A percentile compares a stretch with the other conserved stretches of the same genome.
Conservation (phyloP, 805 yeast species). For the Kluyveromyces nonfermentans region DNA sequence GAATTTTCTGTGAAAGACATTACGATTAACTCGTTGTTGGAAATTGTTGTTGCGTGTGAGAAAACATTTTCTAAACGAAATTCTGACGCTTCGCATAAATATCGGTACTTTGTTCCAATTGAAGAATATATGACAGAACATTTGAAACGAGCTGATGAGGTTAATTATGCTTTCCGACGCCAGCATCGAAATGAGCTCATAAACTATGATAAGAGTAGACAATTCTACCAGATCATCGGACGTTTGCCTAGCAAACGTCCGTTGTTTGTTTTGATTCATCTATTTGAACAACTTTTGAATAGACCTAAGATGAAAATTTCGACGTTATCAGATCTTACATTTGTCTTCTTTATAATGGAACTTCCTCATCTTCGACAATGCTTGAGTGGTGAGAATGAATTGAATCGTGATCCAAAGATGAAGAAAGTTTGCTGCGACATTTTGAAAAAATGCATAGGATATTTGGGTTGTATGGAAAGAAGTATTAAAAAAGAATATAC, state of each 20-base stretch:
- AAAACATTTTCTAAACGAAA: neutral
- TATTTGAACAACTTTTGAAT: slow-evolving; percentile 43
- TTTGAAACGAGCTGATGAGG: slow-evolving; percentile 38
- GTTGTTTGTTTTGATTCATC: slow-evolving; percentile 42
- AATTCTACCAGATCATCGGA: slow-evolving; percentile 38
- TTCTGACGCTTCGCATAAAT: neutral
- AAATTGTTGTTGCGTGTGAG: neutral
- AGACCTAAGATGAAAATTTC: slow-evolving; percentile 34
- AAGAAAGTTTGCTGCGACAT: slow-evolving; percentile 56
- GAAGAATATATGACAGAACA: slow-evolving; percentile 37
- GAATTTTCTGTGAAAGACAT: neutral
- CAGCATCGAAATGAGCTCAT: slow-evolving; percentile 28
- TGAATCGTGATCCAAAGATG: slow-evolving; percentile 35
- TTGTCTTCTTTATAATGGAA: slow-evolving; percentile 59
- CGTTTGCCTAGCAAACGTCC: slow-evolving; percentile 55
- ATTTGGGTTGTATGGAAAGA: slow-evolving; percentile 38
- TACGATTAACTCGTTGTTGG: neutral
- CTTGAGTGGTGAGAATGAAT: slow-evolving; percentile 26
- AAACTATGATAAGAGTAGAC: slow-evolving; percentile 38
- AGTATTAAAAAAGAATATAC: slow-evolving; percentile 5
- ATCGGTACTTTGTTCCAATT: slow-evolving; percentile 36
- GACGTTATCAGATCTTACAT: slow-evolving; percentile 33
- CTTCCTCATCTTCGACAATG: slow-evolving; percentile 53
- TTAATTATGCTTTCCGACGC: slow-evolving; percentile 48
- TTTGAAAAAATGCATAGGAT: slow-evolving; percentile 58